Base-by-base conservation (phyloP, 106 monocot species). In the Dendrobium officinale region DNA sequence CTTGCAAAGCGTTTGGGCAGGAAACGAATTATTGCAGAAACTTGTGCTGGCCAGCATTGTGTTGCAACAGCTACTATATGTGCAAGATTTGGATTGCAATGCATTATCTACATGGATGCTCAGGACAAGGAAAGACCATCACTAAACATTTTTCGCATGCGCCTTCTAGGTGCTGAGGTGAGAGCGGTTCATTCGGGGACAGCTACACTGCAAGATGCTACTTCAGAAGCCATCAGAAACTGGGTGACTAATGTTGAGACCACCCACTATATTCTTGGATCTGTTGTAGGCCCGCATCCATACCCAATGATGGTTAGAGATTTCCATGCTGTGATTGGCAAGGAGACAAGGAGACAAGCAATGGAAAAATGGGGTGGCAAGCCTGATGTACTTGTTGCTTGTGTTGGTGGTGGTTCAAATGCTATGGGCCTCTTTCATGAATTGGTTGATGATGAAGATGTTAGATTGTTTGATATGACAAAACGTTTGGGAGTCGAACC, bases 381-480 rank as follows among this genome's bases (percentile, higher is more conserved):
- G 80, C 93, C 93, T 13, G 90, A 93, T 77, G 88, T 90, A 20
- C 78, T 93, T 31, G 80, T 93, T 78, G 93, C 93, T 31, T 90
- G 93, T 84, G 93, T 93, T 74, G 93, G 93, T 84, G 90, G 93
- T 27, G 93, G 90, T 55, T 93, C 93, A 67, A 93, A 93, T 82
- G 93, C 90, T 31, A 93, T 93, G 82, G 90, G 93, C 5, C 90
- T 93, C 79, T 93, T 93, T 77, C 90, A 93, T 84, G 93, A 93
- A 75, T 93, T 93, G 85, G 85, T 93, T 59, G 81, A 93, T 66
- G 93, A 93, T 80, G 10, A 17, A 48, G 87, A 90, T 74, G 88
- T 93, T 44, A 83, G 90, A 47, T 76, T 93, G 87, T 82, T 80
- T 37, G 92, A 92, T 79, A 92, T 92, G 90, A 49, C 87, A 45